Conservation (phyloP, 2,329 filamentous ascomycete species). For the Ophiognomonia clavigignenti-juglandacearum region DNA sequence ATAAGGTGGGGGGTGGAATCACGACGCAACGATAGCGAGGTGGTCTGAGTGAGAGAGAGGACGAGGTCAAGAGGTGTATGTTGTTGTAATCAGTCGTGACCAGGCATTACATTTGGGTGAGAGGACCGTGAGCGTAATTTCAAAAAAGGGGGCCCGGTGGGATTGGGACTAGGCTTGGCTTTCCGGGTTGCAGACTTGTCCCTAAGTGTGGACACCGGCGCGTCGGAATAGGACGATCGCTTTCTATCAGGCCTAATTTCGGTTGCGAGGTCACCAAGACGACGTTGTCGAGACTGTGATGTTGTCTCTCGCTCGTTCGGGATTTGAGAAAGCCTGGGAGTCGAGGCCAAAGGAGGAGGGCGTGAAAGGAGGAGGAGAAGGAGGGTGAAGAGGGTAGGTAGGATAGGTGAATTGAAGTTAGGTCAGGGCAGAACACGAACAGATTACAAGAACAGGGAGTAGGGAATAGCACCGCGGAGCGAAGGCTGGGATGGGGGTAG, state of each 20-base stretch:
- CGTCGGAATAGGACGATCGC: conserved; percentile 7
- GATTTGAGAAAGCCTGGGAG: too few relatives aligned
- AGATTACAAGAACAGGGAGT: conserved; percentile 12
- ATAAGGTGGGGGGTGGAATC: conserved; percentile 15
- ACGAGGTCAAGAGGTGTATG: conserved; percentile 3
- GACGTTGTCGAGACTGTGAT: too few relatives aligned
- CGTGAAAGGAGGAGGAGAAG: conserved; percentile 15
- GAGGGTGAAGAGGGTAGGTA: conserved; percentile 11
- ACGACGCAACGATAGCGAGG: conserved; percentile 17
- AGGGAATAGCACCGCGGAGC: conserved; percentile 12
- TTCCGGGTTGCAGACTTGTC: conserved; percentile 6
- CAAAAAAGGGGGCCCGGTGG: conserved; percentile 15
- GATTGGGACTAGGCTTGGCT: conserved; percentile 10
- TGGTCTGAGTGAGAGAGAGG: conserved; percentile 10
- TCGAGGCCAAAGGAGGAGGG: neutral
- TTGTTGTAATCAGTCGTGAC: conserved; percentile 23
- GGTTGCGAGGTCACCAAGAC: too few relatives aligned
- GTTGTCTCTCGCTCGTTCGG: too few relatives aligned
- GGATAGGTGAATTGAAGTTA: conserved; percentile 13
- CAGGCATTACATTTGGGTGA: conserved; percentile 23
- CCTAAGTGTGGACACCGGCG: conserved; percentile 10
- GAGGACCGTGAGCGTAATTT: conserved; percentile 13
- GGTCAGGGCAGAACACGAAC: conserved; percentile 15
- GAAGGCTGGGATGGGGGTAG: neutral
- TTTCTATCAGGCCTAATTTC: too few relatives aligned